phyloP scores from a whole-genome alignment of 2,329 filamentous ascomycete genomes.

The Aulographum hederae region DNA sequence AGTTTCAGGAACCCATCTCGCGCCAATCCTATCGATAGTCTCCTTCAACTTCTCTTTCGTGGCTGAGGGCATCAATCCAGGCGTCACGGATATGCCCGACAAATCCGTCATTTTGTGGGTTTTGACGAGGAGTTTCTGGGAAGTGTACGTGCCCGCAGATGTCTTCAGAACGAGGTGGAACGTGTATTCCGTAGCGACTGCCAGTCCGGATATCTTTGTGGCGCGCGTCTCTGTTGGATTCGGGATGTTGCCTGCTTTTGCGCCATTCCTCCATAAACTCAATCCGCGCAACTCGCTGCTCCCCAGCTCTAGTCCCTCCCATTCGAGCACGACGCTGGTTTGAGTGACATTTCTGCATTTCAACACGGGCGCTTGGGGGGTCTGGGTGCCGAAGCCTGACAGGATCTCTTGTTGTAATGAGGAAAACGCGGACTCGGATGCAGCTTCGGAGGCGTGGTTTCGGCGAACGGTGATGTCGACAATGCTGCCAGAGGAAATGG shows the following conservation, averaged over 20 bases:
- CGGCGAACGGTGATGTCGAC: slow-evolving; percentile 92
- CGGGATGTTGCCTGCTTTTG: slow-evolving; percentile 91
- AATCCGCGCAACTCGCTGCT: slow-evolving; percentile 83
- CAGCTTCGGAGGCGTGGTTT: slow-evolving; percentile 61
- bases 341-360: slow-evolving; percentile 95
- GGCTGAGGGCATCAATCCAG: slow-evolving; percentile 61
- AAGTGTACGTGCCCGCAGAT: slow-evolving; percentile 69
- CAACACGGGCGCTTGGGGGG: slow-evolving; percentile 59
- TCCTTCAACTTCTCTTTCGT: slow-evolving; percentile 53
- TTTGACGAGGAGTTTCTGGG: slow-evolving; percentile 66
- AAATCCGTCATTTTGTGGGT: slow-evolving; percentile 99
- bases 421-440: slow-evolving; percentile 59
- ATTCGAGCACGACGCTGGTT: slow-evolving; percentile 95
- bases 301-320: slow-evolving; percentile 86
- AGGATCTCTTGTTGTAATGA: slow-evolving; percentile 80
- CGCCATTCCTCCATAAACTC: slow-evolving; percentile 84
- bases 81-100: slow-evolving; percentile 84
- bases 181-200: slow-evolving; percentile 89
- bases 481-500: slow-evolving; percentile 90
- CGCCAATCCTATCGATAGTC: slow-evolving; percentile 76
- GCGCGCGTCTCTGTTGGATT: slow-evolving; percentile 71
- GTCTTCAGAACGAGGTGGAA: slow-evolving; percentile 89
- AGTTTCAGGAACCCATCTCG: slow-evolving; percentile 75
- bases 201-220: slow-evolving; percentile 91
- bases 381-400: slow-evolving; percentile 63